Conservation (phyloP, 1,284 basidiomycete species). For the Cutaneotrichosporon spelunceum region DNA sequence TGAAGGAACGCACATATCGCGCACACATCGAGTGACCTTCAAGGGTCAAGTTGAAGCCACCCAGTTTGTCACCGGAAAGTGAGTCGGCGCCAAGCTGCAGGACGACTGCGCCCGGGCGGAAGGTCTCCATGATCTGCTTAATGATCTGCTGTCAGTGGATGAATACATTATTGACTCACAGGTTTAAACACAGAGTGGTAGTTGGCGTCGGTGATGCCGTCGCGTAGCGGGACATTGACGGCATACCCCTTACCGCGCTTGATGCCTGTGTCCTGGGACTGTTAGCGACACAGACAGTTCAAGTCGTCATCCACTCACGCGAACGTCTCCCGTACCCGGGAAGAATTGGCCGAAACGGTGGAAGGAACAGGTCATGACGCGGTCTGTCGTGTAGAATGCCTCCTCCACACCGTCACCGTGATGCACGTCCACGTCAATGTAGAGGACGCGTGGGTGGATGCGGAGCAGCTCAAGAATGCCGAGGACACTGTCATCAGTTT, state of each 20-base stretch:
- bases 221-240: constrained; percentile 89
- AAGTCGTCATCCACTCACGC: constrained; percentile 31
- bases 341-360: constrained; percentile 98
- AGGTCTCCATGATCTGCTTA: constrained; percentile 83
- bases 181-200: constrained; percentile 83
- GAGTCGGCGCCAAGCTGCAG: constrained; percentile 97
- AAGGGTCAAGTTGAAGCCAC: constrained; percentile 95
- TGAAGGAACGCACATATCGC: constrained; percentile 76
- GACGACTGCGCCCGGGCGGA: constrained; percentile 80
- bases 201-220: constrained; percentile 78
- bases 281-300: constrained; percentile 4
- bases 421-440: constrained; percentile 97
- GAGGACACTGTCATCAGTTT: constrained; percentile 65
- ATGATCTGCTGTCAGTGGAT: constrained; percentile 61
- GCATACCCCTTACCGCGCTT: constrained; percentile 85
- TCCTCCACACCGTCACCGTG: constrained; percentile 99
- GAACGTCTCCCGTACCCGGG: constrained; percentile 84
- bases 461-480: constrained; percentile 80
- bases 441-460: constrained; percentile 77
- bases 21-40: constrained; percentile 86
- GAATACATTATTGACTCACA: constrained; percentile 54
- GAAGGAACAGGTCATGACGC: constrained; percentile 94
- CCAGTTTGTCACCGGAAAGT: constrained; percentile 89
- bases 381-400: constrained; percentile 94
- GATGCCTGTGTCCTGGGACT: constrained; percentile 68